phyloP scores from a whole-genome alignment of 2,329 filamentous ascomycete species.

The Aureobasidium subglaciale region DNA sequence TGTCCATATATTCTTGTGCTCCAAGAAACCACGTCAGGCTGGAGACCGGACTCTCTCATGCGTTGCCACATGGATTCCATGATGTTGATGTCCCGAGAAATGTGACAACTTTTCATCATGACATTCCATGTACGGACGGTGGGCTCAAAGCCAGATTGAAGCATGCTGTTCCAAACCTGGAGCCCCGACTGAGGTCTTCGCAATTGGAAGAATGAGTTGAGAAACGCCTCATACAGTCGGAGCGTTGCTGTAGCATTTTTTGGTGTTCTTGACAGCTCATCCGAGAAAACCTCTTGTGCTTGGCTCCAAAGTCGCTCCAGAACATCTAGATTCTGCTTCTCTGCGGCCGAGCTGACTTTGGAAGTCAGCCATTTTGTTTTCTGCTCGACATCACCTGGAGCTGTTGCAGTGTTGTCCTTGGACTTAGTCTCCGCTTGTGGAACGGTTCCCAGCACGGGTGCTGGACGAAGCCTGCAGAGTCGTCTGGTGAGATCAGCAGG shows the following conservation, averaged over 20 bases:
- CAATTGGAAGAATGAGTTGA: conserved; percentile 42
- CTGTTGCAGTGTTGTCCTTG: background rate
- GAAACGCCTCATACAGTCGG: conserved; percentile 34
- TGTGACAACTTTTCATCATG: conserved; percentile 65
- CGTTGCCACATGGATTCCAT: conserved; percentile 62
- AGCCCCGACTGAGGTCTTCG: conserved; percentile 38
- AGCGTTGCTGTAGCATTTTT: conserved; percentile 17
- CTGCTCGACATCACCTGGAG: background rate
- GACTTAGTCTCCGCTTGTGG: background rate
- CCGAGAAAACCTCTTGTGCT: conserved; percentile 14
- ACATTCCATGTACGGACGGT: conserved; percentile 61
- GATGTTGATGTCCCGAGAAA: conserved; percentile 50
- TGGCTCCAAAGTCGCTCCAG: conserved; percentile 20
- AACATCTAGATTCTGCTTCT: conserved; percentile 18
- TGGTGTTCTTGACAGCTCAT: background rate
- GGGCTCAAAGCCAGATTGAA: conserved; percentile 49
- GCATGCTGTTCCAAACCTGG: conserved; percentile 52
- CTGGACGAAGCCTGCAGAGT: background rate
- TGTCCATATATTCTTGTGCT: conserved; percentile 61
- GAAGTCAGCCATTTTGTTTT: background rate
- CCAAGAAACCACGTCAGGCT: conserved; percentile 62
- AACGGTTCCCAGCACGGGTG: background rate
- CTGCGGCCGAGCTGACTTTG: conserved; percentile 8
- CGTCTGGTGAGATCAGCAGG: background rate
- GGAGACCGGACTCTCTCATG: conserved; percentile 50